Evolutionary conservation across 257 asterid genomes (phyloP).

Genomic region (Solanum stenotomum): DNA sequence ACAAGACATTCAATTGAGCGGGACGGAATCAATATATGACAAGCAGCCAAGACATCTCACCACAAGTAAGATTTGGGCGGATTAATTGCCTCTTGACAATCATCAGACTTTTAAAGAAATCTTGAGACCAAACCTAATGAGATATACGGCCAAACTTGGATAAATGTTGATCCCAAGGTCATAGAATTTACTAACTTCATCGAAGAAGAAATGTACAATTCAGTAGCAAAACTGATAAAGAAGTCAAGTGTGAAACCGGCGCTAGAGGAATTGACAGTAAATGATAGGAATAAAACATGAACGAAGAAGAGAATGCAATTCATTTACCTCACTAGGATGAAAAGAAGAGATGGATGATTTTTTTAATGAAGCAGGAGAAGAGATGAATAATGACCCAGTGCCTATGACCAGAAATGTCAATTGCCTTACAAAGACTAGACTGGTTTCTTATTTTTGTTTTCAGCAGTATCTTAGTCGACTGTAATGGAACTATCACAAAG

Average conservation of each 20-base stretch:
- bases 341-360: neutral
- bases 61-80: neutral
- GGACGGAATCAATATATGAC: neutral
- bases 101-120: neutral
- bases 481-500: neutral
- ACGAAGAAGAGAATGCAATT: neutral
- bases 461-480: neutral
- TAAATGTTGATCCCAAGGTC: neutral
- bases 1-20: neutral
- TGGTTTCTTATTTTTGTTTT: neutral
- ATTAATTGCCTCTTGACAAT: neutral
- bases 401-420: neutral
- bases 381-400: neutral
- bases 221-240: neutral
- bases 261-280: neutral
- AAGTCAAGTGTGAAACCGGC: neutral
- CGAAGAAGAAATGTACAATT: neutral
- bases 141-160: neutral
- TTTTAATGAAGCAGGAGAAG: neutral
- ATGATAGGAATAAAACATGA: neutral
- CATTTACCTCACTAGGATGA: neutral
- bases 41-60: neutral
- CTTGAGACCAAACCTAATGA: neutral
- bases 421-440: neutral
- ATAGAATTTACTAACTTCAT: neutral